Evolutionary conservation across 192 early-diverging fungal species (phyloP), one percentile per base, ranked within the genome.

Genomic region (Geranomyces michiganensis): DNA sequence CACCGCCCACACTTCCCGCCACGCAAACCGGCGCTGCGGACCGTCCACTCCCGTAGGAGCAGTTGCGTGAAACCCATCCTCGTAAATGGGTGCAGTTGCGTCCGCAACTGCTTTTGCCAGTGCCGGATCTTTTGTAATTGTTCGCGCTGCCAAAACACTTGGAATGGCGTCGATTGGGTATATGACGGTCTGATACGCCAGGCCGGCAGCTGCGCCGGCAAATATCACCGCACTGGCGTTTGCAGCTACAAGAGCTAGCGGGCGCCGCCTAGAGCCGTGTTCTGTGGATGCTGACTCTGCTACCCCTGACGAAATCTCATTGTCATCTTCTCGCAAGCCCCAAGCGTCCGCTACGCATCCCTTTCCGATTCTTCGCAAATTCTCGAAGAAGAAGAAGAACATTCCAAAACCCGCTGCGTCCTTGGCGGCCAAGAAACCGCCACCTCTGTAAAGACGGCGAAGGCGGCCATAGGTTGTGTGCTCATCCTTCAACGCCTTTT

Each of bases 311-410:
- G 1, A 17, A 24, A 27, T 31, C 55, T 44, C 41, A 65, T 73
- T 14, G 41, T 64, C 24, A 17, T 53, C 51, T 32, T 60, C 58
- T 31, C 31, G 8, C 7, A 73, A 43, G n/a, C 30, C 62, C 46
- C 67, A 79, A 36, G 70, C n/a, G 47, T 60, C 67, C 27, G 70
- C 55, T 32, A 80, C 82, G 30, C 72, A 19, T 9, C 67, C 51
- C 41, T 82, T 81, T 10, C 80, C 81, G 13, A 65, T 15, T 31
- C 76, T 56, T 4, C 78, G 66, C 21, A 78, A 21, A 29, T 62
- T 71, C 41, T 86, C 82, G 72, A 84, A 86, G 7, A 84, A 43
- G 21, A 81, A 81, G 70, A 86, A 86, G 60, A 86, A 86, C 65
- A 84, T 32, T 1, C 74, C 71, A 67, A 86, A 86, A 0, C 81